Evolutionary conservation across 2,329 filamentous ascomycete genomes (phyloP), one percentile per base, ranked within the genome.

Genomic region (Fusarium nanum): DNA sequence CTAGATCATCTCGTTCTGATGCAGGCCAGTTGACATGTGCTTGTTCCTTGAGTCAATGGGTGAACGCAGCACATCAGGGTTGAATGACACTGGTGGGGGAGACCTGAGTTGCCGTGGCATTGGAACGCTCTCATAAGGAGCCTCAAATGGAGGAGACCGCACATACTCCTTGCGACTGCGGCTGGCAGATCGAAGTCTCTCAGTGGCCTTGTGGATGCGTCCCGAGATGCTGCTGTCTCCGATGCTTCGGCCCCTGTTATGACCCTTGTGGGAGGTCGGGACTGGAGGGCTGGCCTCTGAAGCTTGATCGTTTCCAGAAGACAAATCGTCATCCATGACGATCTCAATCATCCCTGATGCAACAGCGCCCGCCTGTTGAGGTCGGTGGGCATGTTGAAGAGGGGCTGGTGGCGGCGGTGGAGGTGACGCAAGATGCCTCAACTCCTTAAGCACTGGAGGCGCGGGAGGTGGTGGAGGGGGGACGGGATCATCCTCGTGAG

Each of bases 341-440:
- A 91, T 89, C 76, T 91, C 88, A 68, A 91, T 90, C 74, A 88
- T 85, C 7, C 86, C 88, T 0, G 86, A 85, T 10, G 82, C 83
- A 18, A 83, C 70, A 3, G 82, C 82, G 64, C 85, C 83, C 66
- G 84, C 82, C 47, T 84, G 75, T 10, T 80, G 79, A 4, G 81
- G 77, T 73, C 34, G 81, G 78, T 45, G 80, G 75, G 47, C 80
- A 54, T 83, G 80, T 1, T 86, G 86, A 6, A 89, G 78, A 1
- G 88, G 88, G 2, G 87, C 85, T 1, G 88, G 88, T 2, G 89
- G 89, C 0, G 89, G 89, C 0, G 89, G 88, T 1, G 88, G 88
- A 2, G 88, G 88, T 25, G 80, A 82, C 23, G 87, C 87, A 27
- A 91, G 78, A 76, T 91, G 89, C 69, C 88, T 87, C 13, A 91